These are phyloP conservation scores for Pyropia yezoensis DNA, from an alignment of 23 red algal species.

Conservation along the genomic window DNA sequence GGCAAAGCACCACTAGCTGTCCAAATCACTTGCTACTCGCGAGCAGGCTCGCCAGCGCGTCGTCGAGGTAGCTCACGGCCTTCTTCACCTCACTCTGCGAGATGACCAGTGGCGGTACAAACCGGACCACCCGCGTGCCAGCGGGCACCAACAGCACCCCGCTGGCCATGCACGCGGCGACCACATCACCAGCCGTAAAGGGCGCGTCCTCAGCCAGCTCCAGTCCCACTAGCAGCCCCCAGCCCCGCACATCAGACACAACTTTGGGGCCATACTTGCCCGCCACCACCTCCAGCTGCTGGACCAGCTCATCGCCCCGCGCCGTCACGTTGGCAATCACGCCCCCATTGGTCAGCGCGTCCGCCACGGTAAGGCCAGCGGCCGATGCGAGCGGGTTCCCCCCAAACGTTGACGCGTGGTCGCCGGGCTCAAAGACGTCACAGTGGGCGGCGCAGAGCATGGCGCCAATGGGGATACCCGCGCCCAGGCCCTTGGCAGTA, in stretches of 20 bases:
- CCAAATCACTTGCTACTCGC: no score
- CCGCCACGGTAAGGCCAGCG: slow-evolving; percentile 58
- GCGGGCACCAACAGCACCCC: slow-evolving; percentile 80
- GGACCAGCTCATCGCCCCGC: slow-evolving; percentile 51
- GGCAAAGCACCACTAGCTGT: no score
- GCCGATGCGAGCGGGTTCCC: slow-evolving; percentile 72
- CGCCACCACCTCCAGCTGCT: slow-evolving; percentile 23
- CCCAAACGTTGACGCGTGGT: slow-evolving; percentile 96
- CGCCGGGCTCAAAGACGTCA: slow-evolving; percentile 77
- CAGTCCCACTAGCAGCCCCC: slow-evolving; percentile 70
- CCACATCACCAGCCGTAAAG: slow-evolving; percentile 29
- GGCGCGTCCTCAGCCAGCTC: slow-evolving; percentile 21
- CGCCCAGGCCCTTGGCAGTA: slow-evolving; percentile 85
- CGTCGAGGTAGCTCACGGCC: slow-evolving; percentile 43
- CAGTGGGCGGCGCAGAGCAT: slow-evolving; percentile 61
- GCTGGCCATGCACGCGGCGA: slow-evolving; percentile 34
- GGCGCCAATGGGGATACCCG: slow-evolving; percentile 94
- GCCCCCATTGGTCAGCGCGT: slow-evolving; percentile 38
- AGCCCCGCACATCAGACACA: slow-evolving; percentile 55
- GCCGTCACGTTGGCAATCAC: slow-evolving; percentile 64
- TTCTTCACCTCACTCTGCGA: slow-evolving; percentile 29
- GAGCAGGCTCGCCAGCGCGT: slow-evolving; percentile 2
- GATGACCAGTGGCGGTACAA: slow-evolving; percentile 79
- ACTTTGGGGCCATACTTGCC: slow-evolving; percentile 14
- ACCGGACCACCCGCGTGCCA: slow-evolving; percentile 65